Conservation (phyloP, 441 rosid genomes). For the Iberis amara region DNA sequence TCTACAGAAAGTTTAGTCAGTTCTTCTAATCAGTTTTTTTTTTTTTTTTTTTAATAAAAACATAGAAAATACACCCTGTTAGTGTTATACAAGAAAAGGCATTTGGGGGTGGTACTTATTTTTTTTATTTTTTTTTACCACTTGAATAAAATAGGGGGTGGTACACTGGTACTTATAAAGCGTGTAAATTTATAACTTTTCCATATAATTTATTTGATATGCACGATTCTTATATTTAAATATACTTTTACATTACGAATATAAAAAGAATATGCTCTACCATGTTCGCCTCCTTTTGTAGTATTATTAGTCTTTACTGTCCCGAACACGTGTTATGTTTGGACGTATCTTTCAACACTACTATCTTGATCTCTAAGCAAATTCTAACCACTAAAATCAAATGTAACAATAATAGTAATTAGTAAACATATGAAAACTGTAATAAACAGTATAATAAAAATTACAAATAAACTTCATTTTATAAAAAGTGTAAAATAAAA, state of each 20-base stretch:
- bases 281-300: conserved; percentile 17
- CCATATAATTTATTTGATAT: conserved; percentile 5
- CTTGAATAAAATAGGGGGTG: not conserved
- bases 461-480: not conserved
- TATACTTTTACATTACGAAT: conserved; percentile 19
- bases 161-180: conserved; percentile 14
- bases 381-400: conserved; percentile 19
- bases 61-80: no score
- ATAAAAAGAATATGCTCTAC: conserved; percentile 28
- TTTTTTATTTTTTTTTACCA: not conserved
- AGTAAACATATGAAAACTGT: not conserved
- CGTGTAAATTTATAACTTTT: not conserved
- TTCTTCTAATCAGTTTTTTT: no score
- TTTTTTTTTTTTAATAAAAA: no score
- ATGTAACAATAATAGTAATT: not conserved
- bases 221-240: conserved; percentile 4
- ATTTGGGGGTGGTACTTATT: not conserved
- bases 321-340: conserved; percentile 27
- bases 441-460: conserved; percentile 4
- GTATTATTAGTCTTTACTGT: conserved; percentile 19
- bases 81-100: no score
- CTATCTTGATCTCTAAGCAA: conserved; percentile 21
- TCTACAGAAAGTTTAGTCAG: no score
- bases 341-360: conserved; percentile 25
- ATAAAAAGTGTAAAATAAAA: no score